Evolutionary conservation across 257 asterid species (phyloP), one percentile per base, ranked within the genome.

Genomic region (Verbascum thapsus): DNA sequence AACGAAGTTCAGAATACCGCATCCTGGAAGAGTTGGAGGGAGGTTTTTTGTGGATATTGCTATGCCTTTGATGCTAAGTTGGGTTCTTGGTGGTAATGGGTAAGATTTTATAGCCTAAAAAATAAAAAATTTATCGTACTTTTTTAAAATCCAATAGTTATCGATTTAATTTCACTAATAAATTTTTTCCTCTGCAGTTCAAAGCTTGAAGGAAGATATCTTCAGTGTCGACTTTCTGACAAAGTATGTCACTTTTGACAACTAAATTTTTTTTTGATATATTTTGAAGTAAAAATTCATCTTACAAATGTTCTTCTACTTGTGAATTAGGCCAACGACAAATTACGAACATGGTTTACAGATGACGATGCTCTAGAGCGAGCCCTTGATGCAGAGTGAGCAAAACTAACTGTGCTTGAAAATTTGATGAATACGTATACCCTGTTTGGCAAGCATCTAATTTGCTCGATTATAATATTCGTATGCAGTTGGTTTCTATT

Each of bases 31-130:
- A 85, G 92, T 94, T 40, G 99, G 99, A 45, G 99, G 92, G 58
- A 79, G 95, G 73, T 8, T 90, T 22, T 87, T 94, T 63, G 83
- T 94, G 35, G 87, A 80, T 80, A 66, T 90, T n/a, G 90, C 70
- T n/a, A 94, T 94, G 99, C 96, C 96, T 54, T 53, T 90, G 30
- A 94, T 90, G 96, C 81, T 90, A 38, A 80, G 96, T 76, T 94
- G 99, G 99, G 90, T 94, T 72, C 90, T 94, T 4, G 97, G 99
- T 18, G 99, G 99, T 69, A 87, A 94, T 56, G 95, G 95, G 95
- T 91, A 69, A 71, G 95, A 60, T 66, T 11, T 8, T 10, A 50
- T 53, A 11, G 22, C 3, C 63, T 43, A 17, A 13, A 4, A 37
- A 10, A 41, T 23, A 37, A 9, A 12, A 3, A 37, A 39, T 8